A percentile compares a stretch with the other conserved stretches of the same genome.
Evolutionary conservation across 768 basidiomycete genomes (phyloP).

Genomic region (Leccinellum rugosiceps): DNA sequence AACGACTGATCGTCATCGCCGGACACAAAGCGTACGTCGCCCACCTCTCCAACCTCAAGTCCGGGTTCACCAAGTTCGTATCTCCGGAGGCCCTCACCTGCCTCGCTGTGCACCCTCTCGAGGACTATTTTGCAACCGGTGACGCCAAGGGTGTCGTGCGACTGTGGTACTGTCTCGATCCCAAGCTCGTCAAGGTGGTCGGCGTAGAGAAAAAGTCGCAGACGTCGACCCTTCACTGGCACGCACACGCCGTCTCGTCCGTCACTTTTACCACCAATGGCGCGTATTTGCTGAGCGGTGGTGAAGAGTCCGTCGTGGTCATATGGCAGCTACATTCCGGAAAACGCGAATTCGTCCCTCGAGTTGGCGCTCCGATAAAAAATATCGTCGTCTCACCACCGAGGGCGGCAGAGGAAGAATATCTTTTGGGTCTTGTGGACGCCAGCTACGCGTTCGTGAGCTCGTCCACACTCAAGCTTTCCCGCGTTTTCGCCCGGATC

Average conservation of each 20-base stretch:
- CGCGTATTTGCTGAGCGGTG: conserved; percentile 88
- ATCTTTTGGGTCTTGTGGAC: conserved; percentile 79
- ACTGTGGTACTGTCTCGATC: conserved; percentile 89
- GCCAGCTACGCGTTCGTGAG: conserved; percentile 76
- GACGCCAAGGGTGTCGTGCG: conserved; percentile 82
- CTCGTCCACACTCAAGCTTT: conserved; percentile 67
- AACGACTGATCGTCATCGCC: conserved; percentile 72
- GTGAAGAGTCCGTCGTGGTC: conserved; percentile 94
- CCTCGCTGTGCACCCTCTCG: conserved; percentile 81
- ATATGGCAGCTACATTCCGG: conserved; percentile 93
- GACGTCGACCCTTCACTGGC: conserved; percentile 92
- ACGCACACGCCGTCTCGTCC: conserved; percentile 89
- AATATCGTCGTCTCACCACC: conserved; percentile 58
- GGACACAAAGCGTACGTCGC: conserved; percentile 80
- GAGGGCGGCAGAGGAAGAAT: conserved; percentile 71
- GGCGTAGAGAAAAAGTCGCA: conserved; percentile 78
- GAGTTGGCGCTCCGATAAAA: conserved; percentile 83
- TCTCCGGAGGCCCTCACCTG: conserved; percentile 80
- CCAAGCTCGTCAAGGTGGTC: conserved; percentile 47
- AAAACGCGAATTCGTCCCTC: conserved; percentile 88
- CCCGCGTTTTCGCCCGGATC: conserved; percentile 69
- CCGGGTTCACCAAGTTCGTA: conserved; percentile 79
- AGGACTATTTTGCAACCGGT: conserved; percentile 95
- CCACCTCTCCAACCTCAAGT: conserved; percentile 48
- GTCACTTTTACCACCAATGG: conserved; percentile 88